phyloP scores from a whole-genome alignment of 2,329 filamentous ascomycete genomes.

The Nothopassalora personata region DNA sequence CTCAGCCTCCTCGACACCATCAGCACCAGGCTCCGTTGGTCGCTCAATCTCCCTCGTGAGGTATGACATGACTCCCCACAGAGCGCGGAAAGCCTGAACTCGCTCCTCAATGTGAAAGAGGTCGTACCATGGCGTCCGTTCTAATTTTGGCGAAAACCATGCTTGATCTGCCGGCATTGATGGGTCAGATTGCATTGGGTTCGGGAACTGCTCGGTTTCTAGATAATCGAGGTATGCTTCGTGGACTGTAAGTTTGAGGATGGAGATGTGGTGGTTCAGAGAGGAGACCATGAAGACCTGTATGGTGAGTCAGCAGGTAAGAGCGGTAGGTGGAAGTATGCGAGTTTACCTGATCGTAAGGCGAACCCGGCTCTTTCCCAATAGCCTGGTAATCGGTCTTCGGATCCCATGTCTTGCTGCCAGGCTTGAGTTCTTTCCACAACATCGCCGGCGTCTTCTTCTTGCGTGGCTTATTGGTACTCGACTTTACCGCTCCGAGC shows the following conservation, averaged over 20 bases:
- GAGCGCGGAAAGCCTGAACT: slow-evolving; percentile 49
- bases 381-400: slow-evolving; percentile 53
- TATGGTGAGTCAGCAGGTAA: background rate
- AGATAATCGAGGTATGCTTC: slow-evolving; percentile 52
- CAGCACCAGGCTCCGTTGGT: background rate
- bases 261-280: slow-evolving; percentile 57
- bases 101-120: slow-evolving; percentile 51
- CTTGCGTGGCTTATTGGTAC: slow-evolving; percentile 13
- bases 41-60: slow-evolving; percentile 30
- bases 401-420: slow-evolving; percentile 51
- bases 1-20: background rate
- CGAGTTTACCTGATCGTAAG: slow-evolving; percentile 44
- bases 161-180: slow-evolving; percentile 12
- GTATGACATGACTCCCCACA: slow-evolving; percentile 56
- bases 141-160: slow-evolving; percentile 51
- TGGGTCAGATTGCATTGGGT: slow-evolving; percentile 28
- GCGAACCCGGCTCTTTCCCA: slow-evolving; percentile 42
- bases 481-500: slow-evolving; percentile 5
- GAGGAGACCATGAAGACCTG: slow-evolving; percentile 59
- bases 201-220: slow-evolving; percentile 38
- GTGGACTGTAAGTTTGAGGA: slow-evolving; percentile 55
- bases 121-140: slow-evolving; percentile 56
- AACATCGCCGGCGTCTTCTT: slow-evolving; percentile 45
- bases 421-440: slow-evolving; percentile 49
- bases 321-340: background rate